phyloP scores from a whole-genome alignment of 805 yeast genomes.

The Ogataea pilisensis region DNA sequence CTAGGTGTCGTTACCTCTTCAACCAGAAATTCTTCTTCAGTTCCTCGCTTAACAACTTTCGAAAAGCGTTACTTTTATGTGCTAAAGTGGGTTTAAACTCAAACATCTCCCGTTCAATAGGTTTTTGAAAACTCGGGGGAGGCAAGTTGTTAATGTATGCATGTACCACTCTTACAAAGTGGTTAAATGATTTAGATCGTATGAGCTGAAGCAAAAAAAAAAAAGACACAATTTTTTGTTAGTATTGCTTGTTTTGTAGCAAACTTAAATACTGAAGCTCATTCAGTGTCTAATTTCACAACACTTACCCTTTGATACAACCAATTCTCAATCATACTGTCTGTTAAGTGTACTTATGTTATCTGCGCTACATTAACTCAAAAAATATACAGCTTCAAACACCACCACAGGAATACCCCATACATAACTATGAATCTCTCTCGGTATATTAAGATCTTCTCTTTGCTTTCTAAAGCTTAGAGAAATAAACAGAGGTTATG shows the following conservation, averaged over 20 bases:
- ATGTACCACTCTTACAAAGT: constrained; percentile 59
- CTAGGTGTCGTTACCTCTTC: constrained; percentile 13
- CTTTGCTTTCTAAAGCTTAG: too few species aligned
- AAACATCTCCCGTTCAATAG: constrained; percentile 6
- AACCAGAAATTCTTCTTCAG: constrained; percentile 51
- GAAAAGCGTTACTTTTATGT: constrained; percentile 60
- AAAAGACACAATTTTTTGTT: too few species aligned
- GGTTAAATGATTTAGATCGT: constrained; percentile 54
- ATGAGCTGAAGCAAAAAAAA: too few species aligned
- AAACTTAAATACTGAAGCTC: too few species aligned
- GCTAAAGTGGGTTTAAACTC: constrained; percentile 41
- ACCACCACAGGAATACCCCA: too few species aligned
- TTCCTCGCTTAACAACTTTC: constrained; percentile 58
- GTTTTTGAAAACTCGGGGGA: constrained; percentile 34
- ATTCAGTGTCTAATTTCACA: too few species aligned
- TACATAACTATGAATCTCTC: neutral
- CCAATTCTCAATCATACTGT: constrained; percentile 43
- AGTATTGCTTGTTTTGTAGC: too few species aligned
- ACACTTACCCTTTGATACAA: constrained; percentile 31
- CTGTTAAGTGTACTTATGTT: neutral
- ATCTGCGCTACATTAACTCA: too few species aligned
- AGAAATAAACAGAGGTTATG: too few species aligned
- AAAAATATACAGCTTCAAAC: too few species aligned
- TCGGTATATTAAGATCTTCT: too few species aligned
- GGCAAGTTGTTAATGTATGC: constrained; percentile 61